These are phyloP conservation scores for Collybia nuda DNA, from an alignment of 768 basidiomycete genomes.

Conservation along the genomic window DNA sequence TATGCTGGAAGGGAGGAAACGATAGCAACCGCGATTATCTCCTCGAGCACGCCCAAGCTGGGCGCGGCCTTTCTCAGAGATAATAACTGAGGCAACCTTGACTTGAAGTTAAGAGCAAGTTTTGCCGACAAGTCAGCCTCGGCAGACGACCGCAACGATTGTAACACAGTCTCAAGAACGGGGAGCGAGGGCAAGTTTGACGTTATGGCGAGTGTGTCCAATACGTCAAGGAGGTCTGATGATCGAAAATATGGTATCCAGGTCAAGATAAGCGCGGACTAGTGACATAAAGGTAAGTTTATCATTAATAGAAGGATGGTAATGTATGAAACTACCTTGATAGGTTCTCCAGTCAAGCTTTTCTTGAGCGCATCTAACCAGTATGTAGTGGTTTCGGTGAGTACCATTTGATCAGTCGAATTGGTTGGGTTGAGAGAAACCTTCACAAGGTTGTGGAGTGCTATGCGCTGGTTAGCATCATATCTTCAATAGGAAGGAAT, in stretches of 20 bases:
- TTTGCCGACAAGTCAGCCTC: slow-evolving; percentile 22
- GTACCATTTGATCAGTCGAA: slow-evolving; percentile 34
- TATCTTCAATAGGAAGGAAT: background rate
- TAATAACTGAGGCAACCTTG: slow-evolving; percentile 37
- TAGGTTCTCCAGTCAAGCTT: background rate
- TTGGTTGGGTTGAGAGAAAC: slow-evolving; percentile 34
- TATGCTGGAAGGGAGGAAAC: slow-evolving; percentile 38
- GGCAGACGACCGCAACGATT: slow-evolving; percentile 22
- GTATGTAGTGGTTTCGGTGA: slow-evolving; percentile 37
- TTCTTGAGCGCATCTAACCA: slow-evolving; percentile 33
- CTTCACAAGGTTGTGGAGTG: slow-evolving; percentile 37
- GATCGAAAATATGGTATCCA: slow-evolving; percentile 61
- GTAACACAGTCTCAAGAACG: slow-evolving; percentile 36
- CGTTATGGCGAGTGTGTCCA: slow-evolving; percentile 35
- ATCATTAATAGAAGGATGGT: background rate
- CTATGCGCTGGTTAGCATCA: slow-evolving; percentile 27
- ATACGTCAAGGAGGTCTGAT: slow-evolving; percentile 37
- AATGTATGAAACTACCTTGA: background rate
- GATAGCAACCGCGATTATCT: slow-evolving; percentile 43
- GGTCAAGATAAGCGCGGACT: slow-evolving; percentile 27
- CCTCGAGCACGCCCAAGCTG: slow-evolving; percentile 39
- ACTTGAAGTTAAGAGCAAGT: slow-evolving; percentile 17
- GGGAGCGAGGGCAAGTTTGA: slow-evolving; percentile 5
- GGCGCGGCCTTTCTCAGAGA: slow-evolving; percentile 32
- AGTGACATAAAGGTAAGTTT: background rate